Evolutionary conservation across 2,329 filamentous ascomycete genomes (phyloP).

Genomic region (Dactylellina sp.): DNA sequence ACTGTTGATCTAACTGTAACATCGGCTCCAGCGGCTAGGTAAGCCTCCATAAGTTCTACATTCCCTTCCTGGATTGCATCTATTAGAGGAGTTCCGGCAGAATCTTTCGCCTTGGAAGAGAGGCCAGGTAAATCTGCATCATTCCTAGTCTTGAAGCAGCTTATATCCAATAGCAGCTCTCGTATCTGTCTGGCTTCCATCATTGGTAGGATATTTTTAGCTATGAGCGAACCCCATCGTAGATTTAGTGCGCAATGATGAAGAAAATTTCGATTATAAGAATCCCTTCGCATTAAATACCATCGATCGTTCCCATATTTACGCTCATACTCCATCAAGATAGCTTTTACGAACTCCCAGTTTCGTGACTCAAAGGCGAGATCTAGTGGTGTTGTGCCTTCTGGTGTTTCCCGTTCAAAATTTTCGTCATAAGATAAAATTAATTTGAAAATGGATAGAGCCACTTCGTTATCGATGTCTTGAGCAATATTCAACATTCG

Average conservation of each 20-base stretch:
- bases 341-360: conserved; percentile 24
- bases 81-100: conserved; percentile 19
- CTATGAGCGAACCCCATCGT: conserved; percentile 19
- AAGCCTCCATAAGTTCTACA: conserved; percentile 14
- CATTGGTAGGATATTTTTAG: conserved; percentile 11
- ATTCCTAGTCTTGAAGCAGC: conserved; percentile 1
- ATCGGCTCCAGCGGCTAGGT: conserved; percentile 10
- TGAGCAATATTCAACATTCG: background rate
- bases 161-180: conserved; percentile 11
- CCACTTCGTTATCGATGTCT: conserved; percentile 5
- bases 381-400: conserved; percentile 23
- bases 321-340: conserved; percentile 15
- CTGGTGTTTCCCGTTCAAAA: conserved; percentile 24
- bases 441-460: conserved; percentile 19
- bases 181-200: background rate
- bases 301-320: conserved; percentile 10
- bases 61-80: conserved; percentile 24
- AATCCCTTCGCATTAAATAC: conserved; percentile 30
- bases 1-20: conserved; percentile 7
- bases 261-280: conserved; percentile 29
- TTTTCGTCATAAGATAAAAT: conserved; percentile 12
- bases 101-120: conserved; percentile 12
- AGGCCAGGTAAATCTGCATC: conserved; percentile 4
- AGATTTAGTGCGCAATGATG: conserved; percentile 22
- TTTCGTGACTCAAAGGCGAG: conserved; percentile 27